phyloP scores from a whole-genome alignment of 768 basidiomycete species.

The Lactifluus subvellereus region DNA sequence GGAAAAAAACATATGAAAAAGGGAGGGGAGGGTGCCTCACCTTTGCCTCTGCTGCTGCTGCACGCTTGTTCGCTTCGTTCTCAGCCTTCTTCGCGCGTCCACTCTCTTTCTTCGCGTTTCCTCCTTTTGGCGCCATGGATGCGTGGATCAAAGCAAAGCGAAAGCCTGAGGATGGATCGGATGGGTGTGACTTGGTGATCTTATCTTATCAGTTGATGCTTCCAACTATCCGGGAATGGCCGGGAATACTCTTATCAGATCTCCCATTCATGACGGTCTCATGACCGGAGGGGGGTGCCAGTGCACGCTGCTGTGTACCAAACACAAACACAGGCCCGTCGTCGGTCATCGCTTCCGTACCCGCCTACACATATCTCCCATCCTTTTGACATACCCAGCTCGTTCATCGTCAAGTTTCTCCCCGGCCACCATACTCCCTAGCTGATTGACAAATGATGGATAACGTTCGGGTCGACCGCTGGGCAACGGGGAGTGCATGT shows the following conservation, averaged over 20 bases:
- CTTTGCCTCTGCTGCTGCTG: slow-evolving; percentile 52
- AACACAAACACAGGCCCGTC: not conserved
- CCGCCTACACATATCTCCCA: not conserved
- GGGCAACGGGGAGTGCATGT: slow-evolving; percentile 22
- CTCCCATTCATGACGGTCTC: not conserved
- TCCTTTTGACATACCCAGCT: not conserved
- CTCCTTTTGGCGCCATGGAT: slow-evolving; percentile 79
- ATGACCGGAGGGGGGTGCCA: not conserved
- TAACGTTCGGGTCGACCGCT: slow-evolving; percentile 21
- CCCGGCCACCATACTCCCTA: not conserved
- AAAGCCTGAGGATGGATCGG: too few species aligned
- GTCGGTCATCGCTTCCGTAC: not conserved
- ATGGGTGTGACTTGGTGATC: slow-evolving; percentile 7
- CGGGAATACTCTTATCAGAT: not conserved
- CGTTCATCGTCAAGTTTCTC: not conserved
- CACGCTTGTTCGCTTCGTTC: slow-evolving; percentile 78
- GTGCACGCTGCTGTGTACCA: not conserved
- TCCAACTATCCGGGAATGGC: not conserved
- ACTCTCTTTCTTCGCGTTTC: slow-evolving; percentile 88
- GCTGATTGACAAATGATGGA: slow-evolving; percentile 10
- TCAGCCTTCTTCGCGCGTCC: slow-evolving; percentile 90
- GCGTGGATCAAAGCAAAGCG: not conserved
- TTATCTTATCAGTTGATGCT: slow-evolving; percentile 14
- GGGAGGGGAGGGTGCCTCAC: slow-evolving; percentile 33
- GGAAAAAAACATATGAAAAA: not conserved